Base-by-base conservation (phyloP, 108 stramenopile genomes). In the Cylindrotheca fusiformis region DNA sequence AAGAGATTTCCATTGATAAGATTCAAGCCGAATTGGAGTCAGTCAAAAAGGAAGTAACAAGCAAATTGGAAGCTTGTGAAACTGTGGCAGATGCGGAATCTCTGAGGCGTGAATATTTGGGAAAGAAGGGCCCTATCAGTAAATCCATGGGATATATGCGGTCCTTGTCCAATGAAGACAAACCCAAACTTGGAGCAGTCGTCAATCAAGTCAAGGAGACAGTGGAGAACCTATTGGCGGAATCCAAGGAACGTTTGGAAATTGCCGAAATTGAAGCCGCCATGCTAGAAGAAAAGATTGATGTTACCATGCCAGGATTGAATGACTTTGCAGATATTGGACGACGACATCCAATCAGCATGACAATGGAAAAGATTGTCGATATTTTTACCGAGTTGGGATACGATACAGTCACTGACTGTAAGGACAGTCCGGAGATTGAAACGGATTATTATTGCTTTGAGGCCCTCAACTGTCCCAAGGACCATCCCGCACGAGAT, bases 401-500 rank as follows among this genome's bases (percentile, higher is more conserved):
- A 28, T 80, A 80, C 49, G 79, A 80, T 68, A 80, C 79, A 6
- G 79, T 81, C 12, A 81, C 75, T 2, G 46, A 58, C 14, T 63
- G 55, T 41, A 63, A 72, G 45, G 71, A 76, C 50, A 65, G 69
- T 18, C 71, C 75, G 1, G 71, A 80, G 54, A 64, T 72, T 51
- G 74, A 80, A 61, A 72, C 69, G 2, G 75, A 87, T 78, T 75
- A 75, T 55, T 65, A 75, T 27, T 70, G 71, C 46, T 94, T 94
- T 59, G 89, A 91, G 51, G 90, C 82, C 25, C 51, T 88, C 31
- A 77, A 80, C 31, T 87, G 86, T 55, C 92, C 90, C 26, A 85
- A 89, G 41, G 93, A 95, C 31, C 97, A 98, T 72, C 96, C 96
- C 25, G 91, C 85, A 17, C 77, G 97, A 17, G 58, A 73, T 50